phyloP scores from a whole-genome alignment of 192 early-diverging fungal genomes.

The Ambispora gerdemannii region DNA sequence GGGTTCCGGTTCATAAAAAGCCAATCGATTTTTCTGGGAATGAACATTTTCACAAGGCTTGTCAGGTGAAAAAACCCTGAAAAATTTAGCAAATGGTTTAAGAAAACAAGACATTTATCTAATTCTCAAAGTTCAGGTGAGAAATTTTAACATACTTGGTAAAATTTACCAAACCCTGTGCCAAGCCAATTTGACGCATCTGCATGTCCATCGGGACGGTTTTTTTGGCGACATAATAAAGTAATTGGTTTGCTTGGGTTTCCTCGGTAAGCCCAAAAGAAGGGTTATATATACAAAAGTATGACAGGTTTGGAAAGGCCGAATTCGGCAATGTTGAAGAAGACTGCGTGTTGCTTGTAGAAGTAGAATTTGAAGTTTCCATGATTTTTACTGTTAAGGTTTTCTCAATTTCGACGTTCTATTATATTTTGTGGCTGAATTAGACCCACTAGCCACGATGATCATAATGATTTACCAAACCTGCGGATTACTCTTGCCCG shows the following conservation, averaged over 20 bases:
- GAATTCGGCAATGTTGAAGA: no score
- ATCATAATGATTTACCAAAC: no score
- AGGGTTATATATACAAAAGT: constrained; percentile 77
- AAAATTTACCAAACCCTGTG: constrained; percentile 70
- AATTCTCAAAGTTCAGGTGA: neutral
- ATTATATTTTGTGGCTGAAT: no score
- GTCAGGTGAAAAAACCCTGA: constrained; percentile 51
- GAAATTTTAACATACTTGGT: constrained; percentile 42
- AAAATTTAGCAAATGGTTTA: neutral
- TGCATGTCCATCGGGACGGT: constrained; percentile 71
- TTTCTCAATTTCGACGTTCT: no score
- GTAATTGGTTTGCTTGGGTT: constrained; percentile 69
- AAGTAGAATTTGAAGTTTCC: no score
- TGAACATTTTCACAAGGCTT: constrained; percentile 56
- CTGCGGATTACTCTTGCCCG: no score
- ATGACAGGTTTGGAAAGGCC: constrained; percentile 50
- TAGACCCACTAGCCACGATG: no score
- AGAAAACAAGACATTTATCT: no score
- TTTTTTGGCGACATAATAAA: constrained; percentile 67
- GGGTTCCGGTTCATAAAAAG: constrained; percentile 55
- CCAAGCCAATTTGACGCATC: constrained; percentile 71
- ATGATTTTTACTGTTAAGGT: no score
- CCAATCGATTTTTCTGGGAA: constrained; percentile 57
- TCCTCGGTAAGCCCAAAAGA: constrained; percentile 63
- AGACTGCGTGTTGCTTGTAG: no score